phyloP scores from a whole-genome alignment of 1,139 yeast species.

The Kluyveromyces sp. region DNA sequence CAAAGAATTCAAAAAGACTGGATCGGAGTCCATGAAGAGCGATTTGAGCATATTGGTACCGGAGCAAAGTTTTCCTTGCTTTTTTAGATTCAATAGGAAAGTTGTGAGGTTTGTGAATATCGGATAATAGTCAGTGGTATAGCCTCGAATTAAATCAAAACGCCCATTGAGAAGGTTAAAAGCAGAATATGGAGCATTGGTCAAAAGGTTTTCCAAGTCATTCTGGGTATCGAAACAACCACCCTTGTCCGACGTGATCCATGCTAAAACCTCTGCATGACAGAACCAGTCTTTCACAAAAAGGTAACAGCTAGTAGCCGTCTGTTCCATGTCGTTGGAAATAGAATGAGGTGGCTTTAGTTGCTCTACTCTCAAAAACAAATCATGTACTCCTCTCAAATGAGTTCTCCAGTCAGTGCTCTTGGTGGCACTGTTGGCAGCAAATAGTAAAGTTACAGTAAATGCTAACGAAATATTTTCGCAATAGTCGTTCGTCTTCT shows the following conservation, averaged over 20 bases:
- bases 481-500: constrained; percentile 6
- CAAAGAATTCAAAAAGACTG: constrained; percentile 2
- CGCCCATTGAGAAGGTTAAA: constrained; percentile 7
- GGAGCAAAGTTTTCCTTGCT: constrained; percentile 5
- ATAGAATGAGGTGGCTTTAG: constrained; percentile 6
- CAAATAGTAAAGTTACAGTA: constrained; percentile 9
- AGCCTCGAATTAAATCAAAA: constrained; percentile 11
- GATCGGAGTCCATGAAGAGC: constrained; percentile 5
- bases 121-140: constrained; percentile 9
- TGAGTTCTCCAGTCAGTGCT: constrained; percentile 13
- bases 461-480: constrained; percentile 10
- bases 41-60: constrained; percentile 12
- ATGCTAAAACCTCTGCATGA: constrained; percentile 12
- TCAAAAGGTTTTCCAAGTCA: constrained; percentile 8
- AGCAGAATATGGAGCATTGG: constrained; percentile 7
- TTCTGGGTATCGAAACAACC: constrained; percentile 8
- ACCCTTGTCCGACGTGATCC: constrained; percentile 14
- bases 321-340: constrained; percentile 1
- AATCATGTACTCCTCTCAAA: constrained; percentile 8
- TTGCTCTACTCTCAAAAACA: constrained; percentile 6
- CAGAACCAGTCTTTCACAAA: constrained; percentile 11
- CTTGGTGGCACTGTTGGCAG: constrained; percentile 9
- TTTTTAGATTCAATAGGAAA: constrained; percentile 8
- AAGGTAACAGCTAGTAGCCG: constrained; percentile 7
- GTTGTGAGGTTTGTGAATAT: constrained; percentile 7